A percentile compares a stretch with the other conserved stretches of the same genome.
Conservation (phyloP, 495 filamentous ascomycete species). For the Penicillium macrosclerotiorum region DNA sequence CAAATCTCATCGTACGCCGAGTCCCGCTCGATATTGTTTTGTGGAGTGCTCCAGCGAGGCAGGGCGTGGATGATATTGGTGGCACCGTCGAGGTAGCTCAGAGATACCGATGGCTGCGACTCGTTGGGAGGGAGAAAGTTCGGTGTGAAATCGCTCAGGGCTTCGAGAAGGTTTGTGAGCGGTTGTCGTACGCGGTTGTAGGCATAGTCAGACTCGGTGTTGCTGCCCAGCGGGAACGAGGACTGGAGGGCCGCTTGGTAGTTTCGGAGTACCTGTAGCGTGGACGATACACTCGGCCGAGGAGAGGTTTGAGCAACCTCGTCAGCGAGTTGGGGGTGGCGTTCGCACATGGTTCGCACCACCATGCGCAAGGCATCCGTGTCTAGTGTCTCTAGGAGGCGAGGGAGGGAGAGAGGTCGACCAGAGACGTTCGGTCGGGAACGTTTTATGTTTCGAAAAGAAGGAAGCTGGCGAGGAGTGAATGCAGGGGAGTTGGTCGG, state of each 20-base stretch:
- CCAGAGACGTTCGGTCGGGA: constrained; percentile 68
- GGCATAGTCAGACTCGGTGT: constrained; percentile 82
- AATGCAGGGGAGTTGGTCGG: constrained; percentile 76
- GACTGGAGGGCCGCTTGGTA: constrained; percentile 75
- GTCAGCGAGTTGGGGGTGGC: constrained; percentile 70
- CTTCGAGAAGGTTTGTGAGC: constrained; percentile 77
- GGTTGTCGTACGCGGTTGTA: constrained; percentile 89
- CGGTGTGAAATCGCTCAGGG: constrained; percentile 88
- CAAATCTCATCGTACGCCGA: constrained; percentile 95
- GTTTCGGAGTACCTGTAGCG: constrained; percentile 72
- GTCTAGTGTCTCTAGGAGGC: constrained; percentile 88
- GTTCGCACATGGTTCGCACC: constrained; percentile 82
- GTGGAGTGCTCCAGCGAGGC: constrained; percentile 80
- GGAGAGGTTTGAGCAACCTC: constrained; percentile 86
- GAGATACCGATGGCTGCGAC: constrained; percentile 69
- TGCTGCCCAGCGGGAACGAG: constrained; percentile 85
- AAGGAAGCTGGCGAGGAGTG: constrained; percentile 60
- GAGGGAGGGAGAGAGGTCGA: constrained; percentile 74
- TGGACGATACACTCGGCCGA: constrained; percentile 75
- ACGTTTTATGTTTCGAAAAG: constrained; percentile 62
- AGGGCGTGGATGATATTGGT: constrained; percentile 87
- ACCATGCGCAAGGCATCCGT: constrained; percentile 76
- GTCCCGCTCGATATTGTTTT: constrained; percentile 87
- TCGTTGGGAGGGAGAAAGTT: constrained; percentile 94
- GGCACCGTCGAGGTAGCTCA: constrained; percentile 83